Conservation (phyloP, 2,329 filamentous ascomycete genomes). For the Cryphonectria parasitica region DNA sequence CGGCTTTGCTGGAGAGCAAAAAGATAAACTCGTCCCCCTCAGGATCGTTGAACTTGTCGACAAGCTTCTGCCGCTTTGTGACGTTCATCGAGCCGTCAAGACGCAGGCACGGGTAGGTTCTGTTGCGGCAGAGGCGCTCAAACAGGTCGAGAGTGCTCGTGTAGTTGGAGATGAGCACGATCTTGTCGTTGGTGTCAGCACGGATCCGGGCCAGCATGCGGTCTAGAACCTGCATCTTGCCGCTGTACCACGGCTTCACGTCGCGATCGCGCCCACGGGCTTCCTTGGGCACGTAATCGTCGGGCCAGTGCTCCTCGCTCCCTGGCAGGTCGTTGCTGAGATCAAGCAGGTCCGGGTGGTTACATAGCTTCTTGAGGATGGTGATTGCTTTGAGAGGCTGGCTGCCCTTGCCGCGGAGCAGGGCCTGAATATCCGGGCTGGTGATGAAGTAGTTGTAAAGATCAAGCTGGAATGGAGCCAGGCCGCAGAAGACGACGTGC, state of each 20-base stretch:
- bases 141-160: conserved; percentile 96
- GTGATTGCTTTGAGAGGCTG: conserved; percentile 97
- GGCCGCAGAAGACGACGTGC: conserved; percentile 96
- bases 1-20: conserved; percentile 93
- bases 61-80: conserved; percentile 93
- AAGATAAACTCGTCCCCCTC: conserved; percentile 91
- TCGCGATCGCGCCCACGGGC: conserved; percentile 87
- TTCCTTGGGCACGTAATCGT: conserved; percentile 88
- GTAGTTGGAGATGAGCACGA: conserved; percentile 98
- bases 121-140: conserved; percentile 83
- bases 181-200: conserved; percentile 97
- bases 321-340: conserved; percentile 84
- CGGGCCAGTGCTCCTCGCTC: conserved; percentile 78
- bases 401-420: conserved; percentile 90
- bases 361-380: conserved; percentile 96
- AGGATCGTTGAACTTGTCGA: conserved; percentile 97
- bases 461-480: conserved; percentile 88
- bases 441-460: conserved; percentile 98
- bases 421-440: conserved; percentile 89
- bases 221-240: conserved; percentile 98
- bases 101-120: conserved; percentile 82
- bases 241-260: conserved; percentile 93
- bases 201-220: conserved; percentile 96
- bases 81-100: conserved; percentile 98
- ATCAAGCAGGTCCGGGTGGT: conserved; percentile 91